phyloP scores from a whole-genome alignment of 169 alveolate genomes.

The Babesia bigemina region DNA sequence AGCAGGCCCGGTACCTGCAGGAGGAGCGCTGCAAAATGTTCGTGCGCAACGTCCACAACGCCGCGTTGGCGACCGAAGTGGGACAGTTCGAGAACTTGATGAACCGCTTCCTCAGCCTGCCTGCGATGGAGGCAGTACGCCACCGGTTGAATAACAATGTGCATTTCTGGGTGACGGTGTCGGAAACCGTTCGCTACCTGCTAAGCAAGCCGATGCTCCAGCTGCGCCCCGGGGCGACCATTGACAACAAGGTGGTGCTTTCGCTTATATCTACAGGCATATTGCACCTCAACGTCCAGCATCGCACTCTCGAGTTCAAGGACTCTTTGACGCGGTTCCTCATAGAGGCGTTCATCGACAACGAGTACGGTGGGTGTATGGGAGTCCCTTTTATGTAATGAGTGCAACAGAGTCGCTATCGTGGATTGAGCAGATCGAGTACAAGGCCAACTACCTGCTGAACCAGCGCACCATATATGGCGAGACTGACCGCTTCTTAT shows the following conservation, averaged over 20 bases:
- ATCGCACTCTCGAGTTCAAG: constrained; percentile 44
- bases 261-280: constrained; percentile 44
- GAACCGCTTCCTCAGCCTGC: constrained; percentile 48
- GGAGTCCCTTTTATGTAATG: constrained; percentile 31
- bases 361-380: constrained; percentile 39
- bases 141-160: constrained; percentile 24
- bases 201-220: constrained; percentile 44
- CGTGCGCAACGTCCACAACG: constrained; percentile 40
- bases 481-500: constrained; percentile 55
- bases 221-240: constrained; percentile 7
- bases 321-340: constrained; percentile 30
- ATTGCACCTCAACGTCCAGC: constrained; percentile 11
- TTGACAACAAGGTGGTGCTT: constrained; percentile 47
- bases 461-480: constrained; percentile 67
- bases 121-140: constrained; percentile 35
- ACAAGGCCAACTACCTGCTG: constrained; percentile 72
- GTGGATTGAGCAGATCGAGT: constrained; percentile 55
- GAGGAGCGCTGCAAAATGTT: constrained; percentile 58
- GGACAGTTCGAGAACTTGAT: constrained; percentile 53
- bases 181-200: constrained; percentile 60
- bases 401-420: constrained; percentile 33
- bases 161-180: constrained; percentile 58
- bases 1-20: constrained; percentile 34
- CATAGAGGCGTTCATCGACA: constrained; percentile 37
- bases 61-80: constrained; percentile 28